Percentiles rank a stretch among this genome's conserved stretches.
Conservation (phyloP, 2,329 filamentous ascomycete genomes). For the Akanthomyces muscarius region DNA sequence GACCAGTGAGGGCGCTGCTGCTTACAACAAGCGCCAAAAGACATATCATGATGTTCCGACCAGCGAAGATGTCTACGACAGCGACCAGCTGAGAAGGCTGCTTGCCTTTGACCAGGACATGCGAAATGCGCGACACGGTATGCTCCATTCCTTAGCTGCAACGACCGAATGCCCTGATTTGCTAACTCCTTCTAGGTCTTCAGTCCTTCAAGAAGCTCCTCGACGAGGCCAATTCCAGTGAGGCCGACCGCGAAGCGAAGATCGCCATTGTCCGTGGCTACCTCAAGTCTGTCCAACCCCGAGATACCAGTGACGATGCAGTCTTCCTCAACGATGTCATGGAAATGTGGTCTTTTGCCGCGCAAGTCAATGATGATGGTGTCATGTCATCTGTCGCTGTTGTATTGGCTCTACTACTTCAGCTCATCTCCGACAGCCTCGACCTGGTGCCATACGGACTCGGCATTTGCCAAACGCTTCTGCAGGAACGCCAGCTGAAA, state of each 20-base stretch:
- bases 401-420: slow-evolving; percentile 75
- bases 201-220: slow-evolving; percentile 68
- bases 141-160: slow-evolving; percentile 13
- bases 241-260: slow-evolving; percentile 39
- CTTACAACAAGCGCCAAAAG: slow-evolving; percentile 51
- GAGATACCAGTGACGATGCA: slow-evolving; percentile 41
- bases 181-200: slow-evolving; percentile 44
- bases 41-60: slow-evolving; percentile 54
- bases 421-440: slow-evolving; percentile 67
- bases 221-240: slow-evolving; percentile 56
- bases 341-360: slow-evolving; percentile 82
- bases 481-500: slow-evolving; percentile 77
- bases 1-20: slow-evolving; percentile 37
- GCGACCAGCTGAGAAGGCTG: slow-evolving; percentile 63
- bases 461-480: slow-evolving; percentile 72
- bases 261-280: slow-evolving; percentile 64
- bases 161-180: not conserved
- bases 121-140: slow-evolving; percentile 62
- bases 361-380: slow-evolving; percentile 73
- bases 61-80: slow-evolving; percentile 58
- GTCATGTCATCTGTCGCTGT: slow-evolving; percentile 78
- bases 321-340: slow-evolving; percentile 74
- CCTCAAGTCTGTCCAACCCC: slow-evolving; percentile 53
- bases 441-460: slow-evolving; percentile 73
- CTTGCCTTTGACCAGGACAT: slow-evolving; percentile 69